A percentile compares a stretch with the other conserved stretches of the same genome.
These are phyloP conservation scores for Ailanthus altissimus DNA, from an alignment of 345 rosid genomes.

Conservation along the genomic window DNA sequence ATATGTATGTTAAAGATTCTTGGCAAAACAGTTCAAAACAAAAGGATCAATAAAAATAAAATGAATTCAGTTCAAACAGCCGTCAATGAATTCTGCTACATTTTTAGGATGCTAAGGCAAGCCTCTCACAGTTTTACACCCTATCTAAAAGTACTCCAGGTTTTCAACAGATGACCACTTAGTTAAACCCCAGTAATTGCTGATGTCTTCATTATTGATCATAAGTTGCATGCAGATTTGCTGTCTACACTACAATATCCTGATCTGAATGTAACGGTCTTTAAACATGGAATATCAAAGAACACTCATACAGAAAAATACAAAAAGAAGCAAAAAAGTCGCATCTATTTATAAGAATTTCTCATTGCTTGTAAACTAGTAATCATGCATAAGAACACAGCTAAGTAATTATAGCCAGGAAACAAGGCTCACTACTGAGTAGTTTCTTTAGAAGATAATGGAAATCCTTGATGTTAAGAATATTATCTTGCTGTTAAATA, in stretches of 20 bases:
- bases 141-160: neutral
- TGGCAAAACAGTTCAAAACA: too few species aligned
- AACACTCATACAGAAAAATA: too few species aligned
- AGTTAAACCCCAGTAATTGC: neutral
- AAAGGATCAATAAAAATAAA: too few species aligned
- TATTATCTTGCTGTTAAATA: neutral
- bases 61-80: neutral
- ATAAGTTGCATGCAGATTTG: neutral
- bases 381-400: neutral
- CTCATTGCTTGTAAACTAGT: neutral
- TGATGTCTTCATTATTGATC: neutral
- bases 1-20: slow-evolving; percentile 15
- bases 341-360: neutral
- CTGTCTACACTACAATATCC: too few species aligned
- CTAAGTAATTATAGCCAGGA: neutral
- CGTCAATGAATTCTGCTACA: neutral
- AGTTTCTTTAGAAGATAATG: neutral
- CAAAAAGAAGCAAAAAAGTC: neutral
- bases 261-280: too few species aligned
- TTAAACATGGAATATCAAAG: too few species aligned
- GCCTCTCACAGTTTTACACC: neutral
- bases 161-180: neutral
- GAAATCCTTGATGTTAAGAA: neutral
- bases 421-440: neutral
- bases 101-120: neutral